A percentile compares a stretch with the other conserved stretches of the same genome.
phyloP scores from a whole-genome alignment of 345 rosid species.

The Brassica juncea region DNA sequence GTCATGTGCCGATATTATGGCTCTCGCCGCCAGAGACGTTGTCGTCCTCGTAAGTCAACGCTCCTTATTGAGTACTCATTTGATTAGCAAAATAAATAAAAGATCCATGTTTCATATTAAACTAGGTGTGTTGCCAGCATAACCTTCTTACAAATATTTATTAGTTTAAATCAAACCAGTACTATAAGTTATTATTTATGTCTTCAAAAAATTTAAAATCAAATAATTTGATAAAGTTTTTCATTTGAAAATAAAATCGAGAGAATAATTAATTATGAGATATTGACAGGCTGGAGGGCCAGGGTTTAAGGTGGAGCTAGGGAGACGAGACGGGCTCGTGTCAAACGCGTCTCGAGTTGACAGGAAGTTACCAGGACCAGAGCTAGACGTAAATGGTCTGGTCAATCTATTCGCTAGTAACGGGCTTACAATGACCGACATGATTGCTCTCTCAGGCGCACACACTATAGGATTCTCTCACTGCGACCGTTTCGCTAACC shows the following conservation, averaged over 20 bases:
- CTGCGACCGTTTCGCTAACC: constrained; percentile 63
- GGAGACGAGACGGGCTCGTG: constrained; percentile 72
- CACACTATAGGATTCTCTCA: constrained; percentile 91
- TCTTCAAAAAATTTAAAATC: too few species aligned
- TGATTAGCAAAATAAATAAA: neutral
- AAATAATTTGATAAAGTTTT: too few species aligned
- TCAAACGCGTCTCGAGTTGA: constrained; percentile 66
- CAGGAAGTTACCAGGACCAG: constrained; percentile 75
- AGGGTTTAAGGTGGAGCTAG: constrained; percentile 70
- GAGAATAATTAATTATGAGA: neutral
- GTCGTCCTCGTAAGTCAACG: constrained; percentile 59
- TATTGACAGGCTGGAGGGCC: constrained; percentile 72
- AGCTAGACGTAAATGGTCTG: constrained; percentile 49
- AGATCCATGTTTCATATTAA: neutral
- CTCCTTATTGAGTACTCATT: neutral
- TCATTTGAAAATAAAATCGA: too few species aligned
- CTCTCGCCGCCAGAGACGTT: constrained; percentile 83
- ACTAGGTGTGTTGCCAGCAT: too few species aligned
- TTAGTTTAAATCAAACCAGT: too few species aligned
- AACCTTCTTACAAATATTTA: too few species aligned
- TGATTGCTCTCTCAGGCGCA: constrained; percentile 92
- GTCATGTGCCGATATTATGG: constrained; percentile 84
- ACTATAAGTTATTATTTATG: too few species aligned
- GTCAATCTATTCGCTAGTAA: constrained; percentile 52
- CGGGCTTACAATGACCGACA: constrained; percentile 59